These are phyloP conservation scores for Beauveria bassiana DNA, from an alignment of 2,329 filamentous ascomycete species.

Conservation along the genomic window DNA sequence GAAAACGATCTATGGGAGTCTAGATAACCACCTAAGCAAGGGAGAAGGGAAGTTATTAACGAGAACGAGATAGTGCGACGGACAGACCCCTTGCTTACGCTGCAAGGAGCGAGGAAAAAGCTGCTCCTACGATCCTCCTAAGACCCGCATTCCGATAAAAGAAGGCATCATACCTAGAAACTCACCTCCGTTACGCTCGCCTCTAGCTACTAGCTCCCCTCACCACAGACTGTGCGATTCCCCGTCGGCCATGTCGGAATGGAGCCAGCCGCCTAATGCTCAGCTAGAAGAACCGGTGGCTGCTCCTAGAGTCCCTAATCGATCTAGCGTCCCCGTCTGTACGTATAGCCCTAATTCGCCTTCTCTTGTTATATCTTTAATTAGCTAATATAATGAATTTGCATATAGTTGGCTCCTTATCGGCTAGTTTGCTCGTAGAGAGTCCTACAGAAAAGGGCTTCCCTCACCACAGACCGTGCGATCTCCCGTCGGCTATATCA, in stretches of 20 bases:
- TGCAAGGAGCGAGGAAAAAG: constrained; percentile 26
- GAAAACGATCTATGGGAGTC: not conserved
- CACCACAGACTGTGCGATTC: no score
- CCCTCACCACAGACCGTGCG: no score
- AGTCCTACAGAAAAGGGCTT: constrained; percentile 21
- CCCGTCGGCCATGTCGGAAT: no score
- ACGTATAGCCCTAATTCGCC: not conserved
- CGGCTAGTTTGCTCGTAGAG: constrained; percentile 52
- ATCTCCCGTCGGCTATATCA: no score
- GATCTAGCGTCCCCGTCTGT: not conserved
- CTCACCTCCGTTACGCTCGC: no score
- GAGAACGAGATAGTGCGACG: constrained; percentile 43
- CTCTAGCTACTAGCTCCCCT: no score
- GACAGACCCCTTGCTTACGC: constrained; percentile 47
- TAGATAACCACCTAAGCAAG: not conserved
- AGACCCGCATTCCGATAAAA: no score
- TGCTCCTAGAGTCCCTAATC: not conserved
- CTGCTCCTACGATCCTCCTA: no score
- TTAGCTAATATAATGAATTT: not conserved
- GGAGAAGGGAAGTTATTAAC: not conserved
- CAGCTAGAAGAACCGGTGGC: constrained; percentile 25
- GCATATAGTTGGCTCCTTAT: constrained; percentile 54
- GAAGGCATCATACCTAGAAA: no score
- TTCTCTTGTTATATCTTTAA: no score
- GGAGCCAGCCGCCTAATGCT: no score